Evolutionary conservation across 225 moss, liverwort and hornwort genomes (phyloP), one percentile per base, ranked within the genome.

Genomic region (Marchantia polymorpha): DNA sequence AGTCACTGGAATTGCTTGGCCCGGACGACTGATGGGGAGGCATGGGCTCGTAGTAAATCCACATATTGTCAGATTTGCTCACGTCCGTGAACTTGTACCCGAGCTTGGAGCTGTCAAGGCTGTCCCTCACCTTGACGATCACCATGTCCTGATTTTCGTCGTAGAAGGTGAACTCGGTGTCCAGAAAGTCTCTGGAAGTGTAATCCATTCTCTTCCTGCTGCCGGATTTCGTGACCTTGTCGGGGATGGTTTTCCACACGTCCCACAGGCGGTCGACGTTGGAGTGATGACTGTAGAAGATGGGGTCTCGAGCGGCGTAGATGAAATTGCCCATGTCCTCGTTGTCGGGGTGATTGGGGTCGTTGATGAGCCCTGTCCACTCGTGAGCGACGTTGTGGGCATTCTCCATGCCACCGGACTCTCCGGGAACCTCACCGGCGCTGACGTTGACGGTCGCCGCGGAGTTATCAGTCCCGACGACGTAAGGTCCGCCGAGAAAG

Each of bases 301-400:
- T n/a, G 63, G 63, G 63, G 23, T 64, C 63, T 2, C 22, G 16
- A 20, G 63, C 63, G 16, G 63, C 80, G 10, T 83, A 71, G 73
- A 73, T 64, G 63, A 64, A 64, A n/a, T 22, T 64, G 9, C 63
- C 63, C 63, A 64, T 64, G 63, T 64, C 63, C 23, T 77, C 87
- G 86, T 73, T 54, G 85, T 87, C 68, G 23, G 86, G 84, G 19
- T 83, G 81, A 6, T 84, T 78, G 10, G 82, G 81, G 27, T 73
- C 64, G 11, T 17, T 19, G 6, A 25, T 81, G 29, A 79, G 69
- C 0, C 89, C 39, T 39, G 39, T 39, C 39, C 39, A 39, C 39
- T 39, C 39, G 39, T 39, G 39, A 39, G 39, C 39, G 29, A 81
- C 63, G 13, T 20, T 20, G 20, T 58, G 56, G 56, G 20, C 56